Percentiles rank a stretch among this genome's conserved stretches.
phyloP scores from a whole-genome alignment of 495 filamentous ascomycete species.

The Filosporella fistucella region DNA sequence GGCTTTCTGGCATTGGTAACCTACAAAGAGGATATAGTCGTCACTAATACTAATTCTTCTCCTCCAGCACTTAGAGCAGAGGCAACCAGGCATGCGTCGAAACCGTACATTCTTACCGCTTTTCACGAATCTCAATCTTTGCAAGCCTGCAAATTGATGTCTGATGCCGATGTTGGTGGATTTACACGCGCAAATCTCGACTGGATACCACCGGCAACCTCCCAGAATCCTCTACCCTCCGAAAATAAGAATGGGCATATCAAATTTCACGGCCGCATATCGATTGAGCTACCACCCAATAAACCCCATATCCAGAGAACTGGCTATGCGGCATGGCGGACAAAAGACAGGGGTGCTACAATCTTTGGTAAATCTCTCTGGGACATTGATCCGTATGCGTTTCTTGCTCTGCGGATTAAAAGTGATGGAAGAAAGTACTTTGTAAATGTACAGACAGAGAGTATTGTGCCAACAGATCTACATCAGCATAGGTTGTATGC shows the following conservation, averaged over 20 bases:
- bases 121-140: constrained; percentile 63
- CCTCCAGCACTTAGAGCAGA: constrained; percentile 22
- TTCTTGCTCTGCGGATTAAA: constrained; percentile 84
- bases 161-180: constrained; percentile 81
- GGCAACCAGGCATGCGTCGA: constrained; percentile 28
- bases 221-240: constrained; percentile 32
- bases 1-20: constrained; percentile 19
- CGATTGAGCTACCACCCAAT: constrained; percentile 74
- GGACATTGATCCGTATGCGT: constrained; percentile 86
- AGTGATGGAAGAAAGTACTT: constrained; percentile 90
- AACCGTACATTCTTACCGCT: constrained; percentile 53
- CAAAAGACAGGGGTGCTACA: constrained; percentile 48
- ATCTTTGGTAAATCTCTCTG: constrained; percentile 79
- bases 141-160: constrained; percentile 73
- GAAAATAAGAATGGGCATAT: constrained; percentile 42
- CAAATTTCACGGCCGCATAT: constrained; percentile 84
- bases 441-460: constrained; percentile 93
- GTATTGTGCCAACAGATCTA: constrained; percentile 84
- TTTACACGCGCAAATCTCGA: constrained; percentile 71
- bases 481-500: constrained; percentile 92
- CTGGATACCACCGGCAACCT: constrained; percentile 42
- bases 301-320: constrained; percentile 62
- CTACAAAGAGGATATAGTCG: too few species aligned
- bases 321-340: constrained; percentile 91
- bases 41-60: background rate